Conservation (phyloP, 768 basidiomycete species). For the Leccinum boreale region DNA sequence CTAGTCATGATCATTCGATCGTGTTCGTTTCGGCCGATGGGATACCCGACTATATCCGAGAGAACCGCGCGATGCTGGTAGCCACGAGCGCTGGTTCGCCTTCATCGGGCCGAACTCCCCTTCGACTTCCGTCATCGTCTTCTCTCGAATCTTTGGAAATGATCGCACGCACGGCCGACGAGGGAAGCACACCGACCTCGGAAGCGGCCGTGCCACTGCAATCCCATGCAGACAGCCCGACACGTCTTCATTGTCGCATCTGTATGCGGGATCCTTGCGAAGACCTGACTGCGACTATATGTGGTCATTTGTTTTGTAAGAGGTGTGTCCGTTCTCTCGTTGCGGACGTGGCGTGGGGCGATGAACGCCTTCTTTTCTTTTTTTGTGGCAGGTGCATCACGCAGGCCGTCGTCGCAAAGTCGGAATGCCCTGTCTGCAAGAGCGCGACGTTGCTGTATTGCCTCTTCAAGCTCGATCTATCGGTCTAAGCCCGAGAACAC, state of each 20-base stretch:
- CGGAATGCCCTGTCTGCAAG: conserved; percentile 51
- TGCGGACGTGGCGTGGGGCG: too few relatives aligned
- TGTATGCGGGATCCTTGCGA: conserved; percentile 48
- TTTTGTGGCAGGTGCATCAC: conserved; percentile 47
- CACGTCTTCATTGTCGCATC: conserved; percentile 45
- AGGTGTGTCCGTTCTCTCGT: conserved; percentile 32
- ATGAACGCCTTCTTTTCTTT: not conserved
- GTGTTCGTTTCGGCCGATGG: conserved; percentile 30
- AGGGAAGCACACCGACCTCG: not conserved
- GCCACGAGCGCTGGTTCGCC: conserved; percentile 28
- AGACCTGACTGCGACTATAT: conserved; percentile 56
- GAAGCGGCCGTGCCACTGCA: not conserved
- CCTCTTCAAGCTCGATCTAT: conserved; percentile 50
- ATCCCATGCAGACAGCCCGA: not conserved
- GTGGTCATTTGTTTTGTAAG: conserved; percentile 63
- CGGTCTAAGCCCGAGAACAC: conserved; percentile 5
- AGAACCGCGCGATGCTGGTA: conserved; percentile 30
- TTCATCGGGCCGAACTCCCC: conserved; percentile 15
- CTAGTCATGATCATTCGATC: conserved; percentile 18
- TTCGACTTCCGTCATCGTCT: conserved; percentile 23
- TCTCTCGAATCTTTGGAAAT: conserved; percentile 22
- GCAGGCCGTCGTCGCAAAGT: conserved; percentile 41
- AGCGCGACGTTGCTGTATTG: conserved; percentile 52
- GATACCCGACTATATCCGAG: conserved; percentile 29
- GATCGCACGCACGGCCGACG: not conserved